Evolutionary conservation across 2,329 filamentous ascomycete genomes (phyloP), one percentile per base, ranked within the genome.

Genomic region (Teratosphaeria epicoccoides): DNA sequence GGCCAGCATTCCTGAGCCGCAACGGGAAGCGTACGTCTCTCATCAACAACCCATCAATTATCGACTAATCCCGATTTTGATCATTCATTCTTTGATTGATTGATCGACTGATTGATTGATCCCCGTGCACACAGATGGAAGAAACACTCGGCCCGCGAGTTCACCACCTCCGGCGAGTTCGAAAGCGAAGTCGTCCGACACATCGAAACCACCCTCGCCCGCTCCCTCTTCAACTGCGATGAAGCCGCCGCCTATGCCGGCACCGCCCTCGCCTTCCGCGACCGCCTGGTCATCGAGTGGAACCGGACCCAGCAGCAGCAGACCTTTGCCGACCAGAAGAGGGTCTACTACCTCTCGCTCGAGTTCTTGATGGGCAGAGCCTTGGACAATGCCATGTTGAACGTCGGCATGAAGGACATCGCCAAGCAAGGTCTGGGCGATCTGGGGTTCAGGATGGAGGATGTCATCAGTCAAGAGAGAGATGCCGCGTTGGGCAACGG

Each of bases 361-460:
- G 93, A 98, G 72, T 98, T 98, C 65, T 74, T 98, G 64, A 98
- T 98, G 93, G 93, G 93, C 43, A 80, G 93, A 66, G 87, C 93
- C 46, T 75, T 98, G 57, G 93, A 98, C 76, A 98, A 98, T 80
- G 91, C 93, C 57, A 96, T 98, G 88, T 80, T 98, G 59, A 98
- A 98, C 69, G 82, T 95, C 51, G 87, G 87, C 23, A 77, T 88
- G 68, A 98, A 97, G 72, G 81, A 89, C 62, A 75, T 84, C 54
- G 91, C 93, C 49, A 84, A 82, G 71, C 88, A 87, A 63, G 93
- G 93, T 60, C 79, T 98, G 46, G 67, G 75, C 3, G 89, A 97
- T 9, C 86, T 98, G 23, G 93, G 93, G 24, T 98, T 98, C 80
- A 86, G 89, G 50, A 88, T 98, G 66, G 93, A 98, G 70, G 93